These are phyloP conservation scores for Taphrina communis DNA, from an alignment of 1,139 yeast species.

Conservation along the genomic window DNA sequence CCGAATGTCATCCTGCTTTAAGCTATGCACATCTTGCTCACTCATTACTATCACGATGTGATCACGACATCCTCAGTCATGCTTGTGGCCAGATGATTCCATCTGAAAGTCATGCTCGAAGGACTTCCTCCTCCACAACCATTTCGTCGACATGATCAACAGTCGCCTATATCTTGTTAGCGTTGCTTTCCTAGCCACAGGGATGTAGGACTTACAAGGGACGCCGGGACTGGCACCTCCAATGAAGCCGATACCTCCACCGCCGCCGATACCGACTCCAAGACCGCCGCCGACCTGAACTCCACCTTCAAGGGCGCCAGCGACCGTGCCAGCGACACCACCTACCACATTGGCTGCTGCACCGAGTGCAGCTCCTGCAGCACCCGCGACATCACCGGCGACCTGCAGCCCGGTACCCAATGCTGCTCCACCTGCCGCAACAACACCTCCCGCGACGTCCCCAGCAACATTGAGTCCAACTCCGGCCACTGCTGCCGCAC, in stretches of 20 bases:
- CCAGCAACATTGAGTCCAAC: constrained; percentile 1
- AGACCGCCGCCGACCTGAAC: background rate
- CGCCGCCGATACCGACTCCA: background rate
- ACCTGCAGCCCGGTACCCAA: background rate
- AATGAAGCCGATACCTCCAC: constrained; percentile 4
- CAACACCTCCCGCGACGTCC: constrained; percentile 3
- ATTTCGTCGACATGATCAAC: constrained; percentile 1
- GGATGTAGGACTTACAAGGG: constrained; percentile 2
- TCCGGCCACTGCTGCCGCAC: constrained; percentile 4
- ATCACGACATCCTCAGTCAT: too few relatives aligned
- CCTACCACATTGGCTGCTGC: background rate
- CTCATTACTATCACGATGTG: too few relatives aligned
- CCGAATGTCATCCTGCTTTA: too few relatives aligned
- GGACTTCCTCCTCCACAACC: background rate
- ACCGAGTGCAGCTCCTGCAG: constrained; percentile 6
- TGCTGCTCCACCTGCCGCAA: background rate
- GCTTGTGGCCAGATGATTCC: too few relatives aligned
- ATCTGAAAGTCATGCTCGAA: too few relatives aligned
- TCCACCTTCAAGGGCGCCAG: background rate
- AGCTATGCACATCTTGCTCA: too few relatives aligned
- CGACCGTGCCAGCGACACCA: background rate
- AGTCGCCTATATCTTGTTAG: constrained; percentile 4
- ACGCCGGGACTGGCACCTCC: background rate
- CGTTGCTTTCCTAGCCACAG: background rate
- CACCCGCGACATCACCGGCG: constrained; percentile 9